Base-by-base conservation (phyloP, 805 yeast genomes). In the Blastobotrys attinorum region DNA sequence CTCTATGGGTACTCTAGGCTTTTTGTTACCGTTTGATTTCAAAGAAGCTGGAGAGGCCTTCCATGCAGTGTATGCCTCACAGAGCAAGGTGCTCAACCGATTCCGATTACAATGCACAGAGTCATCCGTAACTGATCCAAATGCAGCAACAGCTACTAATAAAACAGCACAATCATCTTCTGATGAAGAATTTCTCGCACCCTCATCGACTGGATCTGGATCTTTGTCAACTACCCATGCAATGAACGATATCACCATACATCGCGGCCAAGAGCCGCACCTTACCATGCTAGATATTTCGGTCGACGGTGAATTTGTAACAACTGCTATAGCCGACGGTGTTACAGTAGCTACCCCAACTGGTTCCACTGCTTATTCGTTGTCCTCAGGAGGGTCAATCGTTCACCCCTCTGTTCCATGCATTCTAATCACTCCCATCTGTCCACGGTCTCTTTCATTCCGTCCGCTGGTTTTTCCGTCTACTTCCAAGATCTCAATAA, bases 311-410 rank as follows among this genome's bases (percentile, higher is more conserved):
- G 81, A 83, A 59, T 83, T 81, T 56, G 66, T 90, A 43, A 90
- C 97, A 5, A 76, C 89, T 42, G 88, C 96, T 3, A 83, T 90
- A 0, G 96, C 94, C 1, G 97, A 90, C 62, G 97, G 97, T 31
- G 73, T 89, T 6, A 76, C 80, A 3, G 70, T 87, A 37, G 73
- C 92, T 2, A 84, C 97, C 0, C 97, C 97, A 15, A 89, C 97
- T 0, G 97, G 97, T 0, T 85, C 95, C 7, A 89, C 97, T 0
- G 96, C 97, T 0, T 89, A 89, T 58, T 84, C 95, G 0, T 66
- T 89, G 42, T 76, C 86, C 22, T 77, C 95, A 1, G 97, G 97
- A 11, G 97, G 97, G 1, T 79, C 95, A 11, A 89, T 89, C 47
- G 90, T 86, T 1, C 94, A 89, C 51, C 97, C 97, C 0, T 65